Conservation (phyloP, 108 stramenopile species). For the Aurantiochytrium sp. region DNA sequence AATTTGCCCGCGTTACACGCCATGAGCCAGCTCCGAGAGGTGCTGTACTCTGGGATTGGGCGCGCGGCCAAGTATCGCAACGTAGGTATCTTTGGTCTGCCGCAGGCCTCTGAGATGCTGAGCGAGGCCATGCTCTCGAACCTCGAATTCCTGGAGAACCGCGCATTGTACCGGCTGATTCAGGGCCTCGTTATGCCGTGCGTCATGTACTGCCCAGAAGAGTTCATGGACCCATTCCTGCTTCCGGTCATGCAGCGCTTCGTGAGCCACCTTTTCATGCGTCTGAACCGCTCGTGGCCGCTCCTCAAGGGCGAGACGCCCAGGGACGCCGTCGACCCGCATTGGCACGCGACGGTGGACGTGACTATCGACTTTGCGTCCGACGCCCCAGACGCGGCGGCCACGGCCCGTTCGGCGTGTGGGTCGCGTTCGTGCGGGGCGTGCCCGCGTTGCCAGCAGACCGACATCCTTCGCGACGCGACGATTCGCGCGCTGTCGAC, state of each 20-base stretch:
- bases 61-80: background rate
- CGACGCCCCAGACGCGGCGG: background rate
- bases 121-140: background rate
- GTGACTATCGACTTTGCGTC: background rate
- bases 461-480: background rate
- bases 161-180: background rate
- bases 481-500: background rate
- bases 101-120: background rate
- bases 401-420: background rate
- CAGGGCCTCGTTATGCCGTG: background rate
- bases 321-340: background rate
- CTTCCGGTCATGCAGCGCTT: background rate
- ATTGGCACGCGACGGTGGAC: background rate
- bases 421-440: background rate
- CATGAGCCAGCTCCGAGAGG: background rate
- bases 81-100: background rate
- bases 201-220: background rate
- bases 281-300: constrained; percentile 1
- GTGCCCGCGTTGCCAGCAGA: constrained; percentile 9
- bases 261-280: background rate
- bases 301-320: background rate
- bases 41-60: background rate
- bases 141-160: background rate
- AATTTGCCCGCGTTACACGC: background rate
- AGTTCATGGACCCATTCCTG: background rate